Percentiles rank a stretch among this genome's conserved stretches.
Conservation (phyloP, 2,329 filamentous ascomycete genomes). For the Biscogniauxia mediterranea region DNA sequence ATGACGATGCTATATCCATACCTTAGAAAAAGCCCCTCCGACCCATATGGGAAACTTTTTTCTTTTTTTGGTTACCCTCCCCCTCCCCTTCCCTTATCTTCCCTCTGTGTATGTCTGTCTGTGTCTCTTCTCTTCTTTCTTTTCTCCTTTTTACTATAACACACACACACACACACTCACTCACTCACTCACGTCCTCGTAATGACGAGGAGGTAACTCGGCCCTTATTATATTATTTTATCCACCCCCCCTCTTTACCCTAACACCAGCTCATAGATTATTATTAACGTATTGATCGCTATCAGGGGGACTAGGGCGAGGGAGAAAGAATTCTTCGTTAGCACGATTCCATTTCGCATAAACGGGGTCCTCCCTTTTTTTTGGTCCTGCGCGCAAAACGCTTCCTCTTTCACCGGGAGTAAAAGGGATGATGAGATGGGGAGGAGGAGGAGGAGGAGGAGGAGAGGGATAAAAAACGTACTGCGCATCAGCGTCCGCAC, state of each 20-base stretch:
- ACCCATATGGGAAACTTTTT: slow-evolving; percentile 1
- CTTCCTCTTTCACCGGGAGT: no score
- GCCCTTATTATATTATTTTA: background rate
- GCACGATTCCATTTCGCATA: background rate
- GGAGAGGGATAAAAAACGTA: slow-evolving; percentile 46
- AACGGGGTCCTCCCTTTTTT: background rate
- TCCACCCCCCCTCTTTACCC: slow-evolving; percentile 46
- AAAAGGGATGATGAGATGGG: background rate
- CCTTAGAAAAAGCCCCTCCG: slow-evolving; percentile 3
- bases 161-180: no score
- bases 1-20: slow-evolving; percentile 10
- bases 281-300: slow-evolving; percentile 77
- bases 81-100: background rate
- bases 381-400: no score
- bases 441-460: background rate
- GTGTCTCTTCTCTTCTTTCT: no score
- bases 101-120: no score
- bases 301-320: slow-evolving; percentile 71
- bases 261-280: slow-evolving; percentile 76
- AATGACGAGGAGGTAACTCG: no score
- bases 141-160: no score
- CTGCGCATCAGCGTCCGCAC: slow-evolving; percentile 91
- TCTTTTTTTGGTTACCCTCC: background rate
- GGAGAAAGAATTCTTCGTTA: slow-evolving; percentile 3
- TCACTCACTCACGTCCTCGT: no score